Evolutionary conservation across 1,139 yeast genomes (phyloP), one percentile per base, ranked within the genome.

Genomic region (Pneumocystis canis): DNA sequence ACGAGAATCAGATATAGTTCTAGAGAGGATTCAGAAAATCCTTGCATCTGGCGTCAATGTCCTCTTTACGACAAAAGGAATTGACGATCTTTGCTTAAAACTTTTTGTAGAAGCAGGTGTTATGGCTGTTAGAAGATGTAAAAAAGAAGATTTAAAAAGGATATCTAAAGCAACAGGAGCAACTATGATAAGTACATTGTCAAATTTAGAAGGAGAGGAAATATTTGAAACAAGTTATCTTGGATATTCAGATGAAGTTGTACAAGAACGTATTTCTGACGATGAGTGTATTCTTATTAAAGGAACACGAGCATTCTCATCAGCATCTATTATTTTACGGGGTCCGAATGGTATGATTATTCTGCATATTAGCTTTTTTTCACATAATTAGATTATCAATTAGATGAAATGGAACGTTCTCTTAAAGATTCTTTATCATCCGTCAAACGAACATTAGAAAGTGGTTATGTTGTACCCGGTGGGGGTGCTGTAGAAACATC

Each of bases 401-500:
- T 94, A 69, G 99, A 94, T 75, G 99, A 94, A 78, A 92, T 94
- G 97, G 97, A 94, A 77, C 83, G 99, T 75, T 88, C 96, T 1
- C 76, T 94, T 65, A 97, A 89, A 72, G 99, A 94, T 74, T 88
- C 98, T 1, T 79, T 94, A 69, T 85, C 90, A 60, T 98, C 92
- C 54, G 96, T 94, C 60, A 94, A 94, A 78, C 84, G 98, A 74
- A 89, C 98, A 20, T 81, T 94, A 69, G 99, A 94, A 76, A 84
- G 94, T 71, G 97, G 97, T 18, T 77, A 82, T 68, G 94, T 94
- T 64, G 98, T 94, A 9, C 97, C 98, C 60, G 99, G 99, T 65
- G 99, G 98, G 67, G 99, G 99, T 67, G 96, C 97, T 30, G 98
- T 92, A 60, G 99, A 94, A 77, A 81, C 96, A 60, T 97, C 98